Conservation (phyloP, 2,329 filamentous ascomycete species). For the Hypomyces perniciosus region DNA sequence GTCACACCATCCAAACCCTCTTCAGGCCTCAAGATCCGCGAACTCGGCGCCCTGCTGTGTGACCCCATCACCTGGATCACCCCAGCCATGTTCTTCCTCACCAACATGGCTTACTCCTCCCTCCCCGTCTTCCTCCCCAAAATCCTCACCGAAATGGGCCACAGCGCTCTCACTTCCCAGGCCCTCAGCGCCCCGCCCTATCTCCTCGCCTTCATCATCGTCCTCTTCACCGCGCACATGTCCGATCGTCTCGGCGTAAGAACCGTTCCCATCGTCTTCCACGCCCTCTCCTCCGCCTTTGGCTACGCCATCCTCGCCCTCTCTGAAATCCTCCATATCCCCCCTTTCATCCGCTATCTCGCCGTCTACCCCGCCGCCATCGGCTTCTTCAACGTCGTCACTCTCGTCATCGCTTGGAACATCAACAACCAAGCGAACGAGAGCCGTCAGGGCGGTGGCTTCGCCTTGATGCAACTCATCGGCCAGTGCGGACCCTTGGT, state of each 20-base stretch:
- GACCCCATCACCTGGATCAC: conserved; percentile 55
- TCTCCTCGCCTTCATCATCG: conserved; percentile 64
- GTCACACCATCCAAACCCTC: conserved; percentile 16
- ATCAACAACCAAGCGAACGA: conserved; percentile 76
- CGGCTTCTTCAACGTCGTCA: conserved; percentile 80
- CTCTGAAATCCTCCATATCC: conserved; percentile 39
- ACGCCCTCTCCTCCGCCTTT: conserved; percentile 58
- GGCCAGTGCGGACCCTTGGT: conserved; percentile 73
- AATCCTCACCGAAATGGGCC: conserved; percentile 71
- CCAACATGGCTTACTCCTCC: conserved; percentile 82
- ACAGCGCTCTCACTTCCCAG: conserved; percentile 61
- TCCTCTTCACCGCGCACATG: conserved; percentile 64
- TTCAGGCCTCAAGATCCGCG: conserved; percentile 44
- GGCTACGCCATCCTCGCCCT: conserved; percentile 59
- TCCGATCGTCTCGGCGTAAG: conserved; percentile 64
- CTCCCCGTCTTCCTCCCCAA: conserved; percentile 84
- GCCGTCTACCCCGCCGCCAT: conserved; percentile 72
- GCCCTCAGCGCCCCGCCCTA: conserved; percentile 78
- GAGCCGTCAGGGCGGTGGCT: conserved; percentile 65
- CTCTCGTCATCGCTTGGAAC: conserved; percentile 80
- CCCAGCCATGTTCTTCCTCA: conserved; percentile 77
- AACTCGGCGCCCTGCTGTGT: conserved; percentile 44
- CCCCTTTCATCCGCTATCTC: conserved; percentile 55
- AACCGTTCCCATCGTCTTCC: conserved; percentile 59
- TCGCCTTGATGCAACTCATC: conserved; percentile 74